A percentile compares a stretch with the other conserved stretches of the same genome.
Conservation (phyloP, 2,329 filamentous ascomycete species). For the Neopestalotiopsis clavispora region DNA sequence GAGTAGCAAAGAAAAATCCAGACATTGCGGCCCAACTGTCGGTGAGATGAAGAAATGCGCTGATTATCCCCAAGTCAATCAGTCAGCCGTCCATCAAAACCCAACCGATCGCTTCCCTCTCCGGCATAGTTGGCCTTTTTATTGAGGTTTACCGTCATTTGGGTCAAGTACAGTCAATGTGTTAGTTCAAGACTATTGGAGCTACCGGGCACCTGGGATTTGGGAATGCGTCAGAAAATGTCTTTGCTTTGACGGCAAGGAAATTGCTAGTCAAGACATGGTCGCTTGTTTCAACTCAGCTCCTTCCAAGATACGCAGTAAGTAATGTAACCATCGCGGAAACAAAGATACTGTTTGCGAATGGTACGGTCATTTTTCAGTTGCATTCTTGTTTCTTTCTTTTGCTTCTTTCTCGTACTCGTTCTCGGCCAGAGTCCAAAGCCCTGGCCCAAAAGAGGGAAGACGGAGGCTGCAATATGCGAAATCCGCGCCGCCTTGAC, state of each 20-base stretch:
- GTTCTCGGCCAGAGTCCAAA: too few relatives aligned
- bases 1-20: neutral
- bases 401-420: too few relatives aligned
- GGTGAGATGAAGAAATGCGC: neutral
- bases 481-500: too few relatives aligned
- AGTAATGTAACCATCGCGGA: neutral
- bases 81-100: too few relatives aligned
- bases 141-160: neutral
- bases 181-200: slow-evolving; percentile 1
- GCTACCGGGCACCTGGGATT: neutral
- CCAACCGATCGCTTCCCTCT: too few relatives aligned
- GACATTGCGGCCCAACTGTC: neutral
- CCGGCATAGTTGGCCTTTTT: neutral
- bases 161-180: neutral
- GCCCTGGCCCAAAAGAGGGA: too few relatives aligned
- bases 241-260: neutral
- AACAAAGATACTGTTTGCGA: neutral
- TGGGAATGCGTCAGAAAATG: neutral
- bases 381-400: too few relatives aligned
- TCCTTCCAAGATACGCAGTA: neutral
- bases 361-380: neutral
- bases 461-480: too few relatives aligned
- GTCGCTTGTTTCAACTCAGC: neutral
- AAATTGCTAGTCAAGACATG: neutral
- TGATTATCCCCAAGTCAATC: too few relatives aligned